Conservation (phyloP, 495 filamentous ascomycete species). For the Aspergillus sclerotioniger region DNA sequence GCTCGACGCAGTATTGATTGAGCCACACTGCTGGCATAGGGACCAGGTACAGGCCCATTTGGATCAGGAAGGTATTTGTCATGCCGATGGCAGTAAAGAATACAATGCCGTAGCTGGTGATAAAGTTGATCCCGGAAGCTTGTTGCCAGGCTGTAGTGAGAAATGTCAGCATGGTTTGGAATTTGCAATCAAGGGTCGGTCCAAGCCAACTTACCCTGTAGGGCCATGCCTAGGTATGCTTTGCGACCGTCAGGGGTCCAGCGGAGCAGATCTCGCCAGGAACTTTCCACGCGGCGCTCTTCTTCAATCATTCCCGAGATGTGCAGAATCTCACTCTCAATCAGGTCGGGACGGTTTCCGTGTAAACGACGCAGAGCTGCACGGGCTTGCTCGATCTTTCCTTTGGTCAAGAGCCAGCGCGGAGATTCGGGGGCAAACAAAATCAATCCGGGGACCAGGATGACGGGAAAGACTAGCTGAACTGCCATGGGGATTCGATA, state of each 20-base stretch:
- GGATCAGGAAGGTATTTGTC: neutral
- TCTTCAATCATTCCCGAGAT: neutral
- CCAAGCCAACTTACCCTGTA: neutral
- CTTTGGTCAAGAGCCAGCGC: constrained; percentile 2
- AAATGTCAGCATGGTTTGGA: neutral
- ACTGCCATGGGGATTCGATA: constrained; percentile 5
- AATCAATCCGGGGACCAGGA: neutral
- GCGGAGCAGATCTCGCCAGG: neutral
- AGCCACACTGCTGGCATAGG: constrained; percentile 1
- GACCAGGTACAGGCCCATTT: constrained; percentile 3
- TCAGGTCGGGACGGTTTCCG: neutral
- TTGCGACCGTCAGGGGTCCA: neutral
- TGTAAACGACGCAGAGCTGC: neutral
- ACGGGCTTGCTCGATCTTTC: neutral
- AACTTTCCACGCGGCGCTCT: neutral
- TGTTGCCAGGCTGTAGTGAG: neutral
- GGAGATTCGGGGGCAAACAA: neutral
- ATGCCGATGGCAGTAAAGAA: constrained; percentile 3
- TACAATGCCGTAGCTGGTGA: constrained; percentile 5
- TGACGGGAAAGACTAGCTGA: neutral
- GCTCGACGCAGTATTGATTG: constrained; percentile 4
- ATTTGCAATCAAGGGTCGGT: neutral
- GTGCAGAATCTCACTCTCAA: neutral
- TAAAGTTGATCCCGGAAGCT: constrained; percentile 1
- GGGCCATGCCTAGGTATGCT: neutral